phyloP scores from a whole-genome alignment of 345 rosid genomes.

The Sonneratia caseolaris region DNA sequence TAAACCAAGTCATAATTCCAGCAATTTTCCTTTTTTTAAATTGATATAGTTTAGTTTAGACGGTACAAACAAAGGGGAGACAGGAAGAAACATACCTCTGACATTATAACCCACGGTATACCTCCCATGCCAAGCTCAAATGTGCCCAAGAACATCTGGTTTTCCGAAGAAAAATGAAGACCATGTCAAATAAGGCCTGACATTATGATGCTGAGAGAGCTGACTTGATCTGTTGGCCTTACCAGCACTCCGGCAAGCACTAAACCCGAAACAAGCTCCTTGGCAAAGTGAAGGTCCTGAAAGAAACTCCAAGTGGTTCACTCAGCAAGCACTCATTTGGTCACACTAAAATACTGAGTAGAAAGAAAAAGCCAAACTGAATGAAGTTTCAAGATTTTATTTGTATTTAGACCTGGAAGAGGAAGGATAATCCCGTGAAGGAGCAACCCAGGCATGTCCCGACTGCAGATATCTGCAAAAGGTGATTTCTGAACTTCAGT shows the following conservation, averaged over 20 bases:
- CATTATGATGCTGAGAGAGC: neutral
- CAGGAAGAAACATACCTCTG: conserved; percentile 30
- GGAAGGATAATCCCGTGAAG: conserved; percentile 29
- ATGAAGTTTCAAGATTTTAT: neutral
- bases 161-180: neutral
- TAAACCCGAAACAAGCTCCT: conserved; percentile 13
- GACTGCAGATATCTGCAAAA: conserved; percentile 25
- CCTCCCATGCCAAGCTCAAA: conserved; percentile 56
- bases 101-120: conserved; percentile 62
- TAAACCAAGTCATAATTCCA: neutral
- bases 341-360: neutral
- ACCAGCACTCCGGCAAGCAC: conserved; percentile 36
- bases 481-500: neutral
- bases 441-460: conserved; percentile 31
- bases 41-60: neutral
- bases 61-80: no score
- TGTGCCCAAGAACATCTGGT: conserved; percentile 29
- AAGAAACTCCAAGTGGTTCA: neutral
- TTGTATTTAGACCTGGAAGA: conserved; percentile 15
- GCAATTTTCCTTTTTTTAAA: neutral
- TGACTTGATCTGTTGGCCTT: neutral
- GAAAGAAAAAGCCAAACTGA: neutral
- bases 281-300: conserved; percentile 18
- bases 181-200: neutral
- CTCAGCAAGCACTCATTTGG: neutral